These are phyloP conservation scores for Dictyophora rubrovolvata DNA, from an alignment of 768 basidiomycete species.

Conservation along the genomic window DNA sequence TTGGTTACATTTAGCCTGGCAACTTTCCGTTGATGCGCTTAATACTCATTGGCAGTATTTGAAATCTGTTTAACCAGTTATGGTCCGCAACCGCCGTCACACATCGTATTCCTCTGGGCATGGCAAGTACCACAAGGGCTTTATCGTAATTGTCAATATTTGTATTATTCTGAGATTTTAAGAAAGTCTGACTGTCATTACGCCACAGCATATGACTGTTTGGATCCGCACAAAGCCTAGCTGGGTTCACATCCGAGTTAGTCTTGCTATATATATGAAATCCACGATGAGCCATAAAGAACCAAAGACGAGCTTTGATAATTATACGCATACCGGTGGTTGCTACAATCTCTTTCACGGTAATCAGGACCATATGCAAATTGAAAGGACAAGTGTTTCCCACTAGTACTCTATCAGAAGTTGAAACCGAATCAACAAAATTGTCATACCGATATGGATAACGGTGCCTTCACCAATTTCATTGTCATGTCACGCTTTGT, in stretches of 20 bases:
- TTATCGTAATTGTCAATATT: constrained; percentile 36
- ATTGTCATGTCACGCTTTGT: too few species aligned
- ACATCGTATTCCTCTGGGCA: constrained; percentile 39
- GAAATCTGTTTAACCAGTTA: constrained; percentile 49
- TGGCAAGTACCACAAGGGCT: constrained; percentile 53
- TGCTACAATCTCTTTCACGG: constrained; percentile 39
- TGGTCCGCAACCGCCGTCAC: constrained; percentile 42
- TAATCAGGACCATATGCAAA: constrained; percentile 33
- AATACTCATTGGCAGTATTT: constrained; percentile 47
- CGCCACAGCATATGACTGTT: constrained; percentile 49
- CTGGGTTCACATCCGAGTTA: constrained; percentile 17
- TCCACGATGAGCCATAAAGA: too few species aligned
- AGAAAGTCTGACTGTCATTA: not conserved
- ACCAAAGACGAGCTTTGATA: too few species aligned
- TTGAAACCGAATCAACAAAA: not conserved
- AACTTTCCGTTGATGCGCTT: constrained; percentile 47
- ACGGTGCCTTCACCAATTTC: too few species aligned
- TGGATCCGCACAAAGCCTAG: constrained; percentile 37
- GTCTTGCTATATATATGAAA: constrained; percentile 48
- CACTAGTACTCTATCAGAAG: not conserved
- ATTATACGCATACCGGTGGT: constrained; percentile 45
- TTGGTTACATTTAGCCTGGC: constrained; percentile 34
- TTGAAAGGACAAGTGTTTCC: constrained; percentile 27
- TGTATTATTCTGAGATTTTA: not conserved
- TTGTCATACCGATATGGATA: too few species aligned